Conservation (phyloP, 2,329 filamentous ascomycete genomes). For the Madurella mycetomatis region DNA sequence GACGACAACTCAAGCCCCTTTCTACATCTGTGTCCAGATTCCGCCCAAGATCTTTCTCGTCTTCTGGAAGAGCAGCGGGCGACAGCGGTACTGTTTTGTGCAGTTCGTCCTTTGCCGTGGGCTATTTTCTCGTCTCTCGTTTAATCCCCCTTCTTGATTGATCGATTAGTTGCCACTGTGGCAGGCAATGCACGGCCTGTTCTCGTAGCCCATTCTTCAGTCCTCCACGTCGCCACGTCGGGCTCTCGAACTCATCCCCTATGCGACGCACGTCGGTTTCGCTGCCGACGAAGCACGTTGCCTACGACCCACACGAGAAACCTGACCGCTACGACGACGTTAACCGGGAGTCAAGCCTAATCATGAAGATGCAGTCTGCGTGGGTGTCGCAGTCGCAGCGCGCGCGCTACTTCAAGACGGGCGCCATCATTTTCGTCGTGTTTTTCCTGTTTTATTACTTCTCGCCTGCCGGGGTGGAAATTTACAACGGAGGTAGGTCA, state of each 20-base stretch:
- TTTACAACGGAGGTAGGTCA: constrained; percentile 45
- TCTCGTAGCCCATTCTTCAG: neutral
- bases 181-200: constrained; percentile 11
- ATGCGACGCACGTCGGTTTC: constrained; percentile 66
- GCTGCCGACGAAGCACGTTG: constrained; percentile 56
- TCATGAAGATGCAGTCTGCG: constrained; percentile 54
- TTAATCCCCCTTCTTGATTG: constrained; percentile 8
- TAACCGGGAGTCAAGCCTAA: constrained; percentile 41
- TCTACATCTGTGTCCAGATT: neutral
- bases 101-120: neutral
- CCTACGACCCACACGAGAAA: constrained; percentile 62
- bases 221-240: constrained; percentile 1
- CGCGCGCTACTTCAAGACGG: constrained; percentile 62
- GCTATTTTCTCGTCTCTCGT: constrained; percentile 21
- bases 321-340: constrained; percentile 53
- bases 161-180: constrained; percentile 4
- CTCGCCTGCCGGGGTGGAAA: constrained; percentile 53
- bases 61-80: constrained; percentile 1
- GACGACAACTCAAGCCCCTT: constrained; percentile 1
- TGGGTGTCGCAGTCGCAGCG: constrained; percentile 62
- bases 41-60: neutral
- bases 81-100: neutral
- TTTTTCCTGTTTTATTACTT: constrained; percentile 61
- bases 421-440: constrained; percentile 56
- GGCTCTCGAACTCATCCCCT: constrained; percentile 17